Base-by-base conservation (phyloP, 495 filamentous ascomycete genomes). In the Clavariopsis aquatica region DNA sequence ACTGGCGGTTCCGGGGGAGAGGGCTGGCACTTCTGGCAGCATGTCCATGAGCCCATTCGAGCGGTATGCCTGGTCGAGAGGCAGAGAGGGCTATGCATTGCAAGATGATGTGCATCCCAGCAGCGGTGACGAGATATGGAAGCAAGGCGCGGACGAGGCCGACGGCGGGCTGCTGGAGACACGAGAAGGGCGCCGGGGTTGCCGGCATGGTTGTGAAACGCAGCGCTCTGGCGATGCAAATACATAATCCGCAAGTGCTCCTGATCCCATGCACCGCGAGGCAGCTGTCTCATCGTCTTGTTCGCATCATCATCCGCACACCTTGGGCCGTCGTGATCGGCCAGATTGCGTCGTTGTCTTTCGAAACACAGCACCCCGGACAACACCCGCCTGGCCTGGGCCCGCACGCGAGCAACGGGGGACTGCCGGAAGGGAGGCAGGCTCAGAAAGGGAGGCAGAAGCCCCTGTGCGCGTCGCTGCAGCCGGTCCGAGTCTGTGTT, bases 181-280 rank as follows among this genome's bases (percentile, higher is more conserved):
- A 47, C 45, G 45, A 47, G 45, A 62, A 45, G 45, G 49, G 36
- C 47, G 36, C 20, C 49, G 12, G 59, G 57, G 22, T 13, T 34
- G 20, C 28, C 19, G 49, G 63, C 55, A 60, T 23, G 34, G 28
- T 53, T 58, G 64, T 67, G 64, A 67, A 67, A 67, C 64, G 41
- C 49, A 67, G 62, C 64, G 41, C 49, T 23, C 46, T 41, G 43
- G 36, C 27, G 5, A 15, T 29, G 20, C 26, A 34, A 49, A 51
- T 61, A 60, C 61, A 61, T 60, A 60, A 64, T 57, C 34, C 26
- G 28, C 46, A 56, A 58, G 26, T 13, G 49, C 64, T 66, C 63
- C 57, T 62, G 23, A 61, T 10, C 57, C 64, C 64, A 66, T 67
- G 64, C 64, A 52, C 60, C 6, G 53, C 62, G 53, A 57, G 62